Percentiles rank a stretch among this genome's conserved stretches.
Conservation (phyloP, 192 early-diverging fungal species). For the Rhizophagus prolifer region DNA sequence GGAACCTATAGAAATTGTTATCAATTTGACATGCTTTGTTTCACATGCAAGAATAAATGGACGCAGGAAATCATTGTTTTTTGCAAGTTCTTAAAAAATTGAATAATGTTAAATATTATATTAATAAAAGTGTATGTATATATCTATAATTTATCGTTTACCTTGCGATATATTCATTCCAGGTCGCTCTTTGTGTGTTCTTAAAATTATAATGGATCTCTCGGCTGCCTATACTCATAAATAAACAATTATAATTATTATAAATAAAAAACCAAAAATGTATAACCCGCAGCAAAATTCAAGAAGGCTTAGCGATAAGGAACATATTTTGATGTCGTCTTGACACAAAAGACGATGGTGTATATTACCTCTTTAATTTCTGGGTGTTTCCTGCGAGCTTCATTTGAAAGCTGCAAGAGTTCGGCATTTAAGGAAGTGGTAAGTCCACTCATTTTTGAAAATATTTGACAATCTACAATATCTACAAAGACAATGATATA, state of each 20-base stretch:
- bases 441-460: slow-evolving; percentile 46
- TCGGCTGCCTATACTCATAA: slow-evolving; percentile 59
- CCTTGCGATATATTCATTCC: slow-evolving; percentile 46
- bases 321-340: neutral
- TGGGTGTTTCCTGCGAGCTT: slow-evolving; percentile 85
- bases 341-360: neutral
- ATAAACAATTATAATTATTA: slow-evolving; percentile 5
- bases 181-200: slow-evolving; percentile 57
- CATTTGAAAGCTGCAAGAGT: slow-evolving; percentile 79
- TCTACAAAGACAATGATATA: neutral
- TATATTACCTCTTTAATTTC: slow-evolving; percentile 91
- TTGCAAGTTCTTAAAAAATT: slow-evolving; percentile 57
- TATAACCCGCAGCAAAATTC: neutral
- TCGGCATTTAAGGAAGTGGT: slow-evolving; percentile 72
- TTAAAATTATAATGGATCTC: slow-evolving; percentile 57
- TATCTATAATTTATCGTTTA: slow-evolving; percentile 7
- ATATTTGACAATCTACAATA: neutral
- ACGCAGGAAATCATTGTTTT: slow-evolving; percentile 73
- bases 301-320: neutral
- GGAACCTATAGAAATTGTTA: slow-evolving; percentile 79
- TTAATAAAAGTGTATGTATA: neutral
- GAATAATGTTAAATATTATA: neutral
- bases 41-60: slow-evolving; percentile 89
- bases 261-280: neutral
- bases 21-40: slow-evolving; percentile 78